Evolutionary conservation across 345 rosid species (phyloP), one percentile per base, ranked within the genome.

Genomic region (Carallia pectinifolia): DNA sequence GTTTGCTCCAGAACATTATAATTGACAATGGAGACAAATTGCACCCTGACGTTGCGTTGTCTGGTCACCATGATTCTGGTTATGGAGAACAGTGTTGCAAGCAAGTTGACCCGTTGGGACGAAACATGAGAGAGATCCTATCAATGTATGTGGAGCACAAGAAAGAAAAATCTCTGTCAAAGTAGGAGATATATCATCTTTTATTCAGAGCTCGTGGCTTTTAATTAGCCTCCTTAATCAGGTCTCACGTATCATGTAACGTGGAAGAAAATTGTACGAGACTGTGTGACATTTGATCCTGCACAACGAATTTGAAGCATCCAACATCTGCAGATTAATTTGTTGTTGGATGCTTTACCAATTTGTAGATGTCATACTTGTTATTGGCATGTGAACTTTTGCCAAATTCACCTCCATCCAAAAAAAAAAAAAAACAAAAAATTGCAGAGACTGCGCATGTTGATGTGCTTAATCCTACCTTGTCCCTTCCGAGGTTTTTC

Each of bases 1-100:
- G 96, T 83, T 76, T 92, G 64, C 88, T 95, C 69, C 94, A 92
- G 77, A 92, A 92, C 80, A 92, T 92, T 69, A 83, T 87, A 10
- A 81, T 95, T 58, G 97, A 95, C 63, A 74, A 66, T 50, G 91
- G 97, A 58, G 99, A 92, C 81, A 80, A 81, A 63, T 66, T 89
- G 81, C 85, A 83, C 72, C 87, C 87, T 1, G 87, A 85, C 77
- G 90, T 88, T 74, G 85, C 88, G 72, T 80, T 92, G 60, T 65
- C 86, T 0, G 87, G 84, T 68, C 91, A 90, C 71, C 97, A 92
- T 56, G 97, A 95, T 67, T 68, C 74, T 1, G 96, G 96, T 33
- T 92, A 90, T 62, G 80, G 75, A 60, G 93, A 87, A 76, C 88
- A 82, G 62, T 65, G 67, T 55, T 90, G 90, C 72, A 84, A 79